Conservation (phyloP, 2,329 filamentous ascomycete genomes). For the Diaporthe destruens region DNA sequence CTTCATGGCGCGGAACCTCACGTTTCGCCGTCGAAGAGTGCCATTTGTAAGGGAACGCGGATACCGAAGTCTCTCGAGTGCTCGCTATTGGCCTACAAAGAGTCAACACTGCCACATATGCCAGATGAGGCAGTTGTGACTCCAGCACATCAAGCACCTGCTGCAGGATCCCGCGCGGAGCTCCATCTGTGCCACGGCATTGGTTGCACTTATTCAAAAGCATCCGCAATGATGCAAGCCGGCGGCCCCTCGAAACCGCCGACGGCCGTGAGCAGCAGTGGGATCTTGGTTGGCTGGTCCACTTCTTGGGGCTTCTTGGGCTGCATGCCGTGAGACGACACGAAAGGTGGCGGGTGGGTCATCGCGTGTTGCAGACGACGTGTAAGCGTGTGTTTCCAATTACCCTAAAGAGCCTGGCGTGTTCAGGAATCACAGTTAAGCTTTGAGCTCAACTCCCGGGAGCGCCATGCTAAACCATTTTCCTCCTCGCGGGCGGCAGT, state of each 20-base stretch:
- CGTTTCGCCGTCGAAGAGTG: constrained; percentile 11
- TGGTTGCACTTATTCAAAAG: neutral
- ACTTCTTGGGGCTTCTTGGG: constrained; percentile 5
- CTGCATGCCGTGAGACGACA: constrained; percentile 4
- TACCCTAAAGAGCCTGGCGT: neutral
- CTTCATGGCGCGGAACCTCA: constrained; percentile 9
- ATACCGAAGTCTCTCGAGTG: neutral
- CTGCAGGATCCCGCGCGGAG: neutral
- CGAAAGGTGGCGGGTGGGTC: neutral
- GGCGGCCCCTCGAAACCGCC: neutral
- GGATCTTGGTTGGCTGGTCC: neutral
- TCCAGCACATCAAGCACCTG: neutral
- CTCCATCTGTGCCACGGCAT: neutral
- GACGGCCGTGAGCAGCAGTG: neutral
- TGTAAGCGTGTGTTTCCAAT: constrained; percentile 5
- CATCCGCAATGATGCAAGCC: neutral
- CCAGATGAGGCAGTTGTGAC: neutral
- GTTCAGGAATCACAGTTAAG: neutral
- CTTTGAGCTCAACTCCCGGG: constrained; percentile 14
- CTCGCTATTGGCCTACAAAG: neutral
- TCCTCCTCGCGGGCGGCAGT: neutral
- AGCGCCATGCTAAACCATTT: constrained; percentile 10
- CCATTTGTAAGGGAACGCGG: constrained; percentile 5
- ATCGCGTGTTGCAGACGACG: neutral
- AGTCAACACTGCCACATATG: neutral